Conservation (phyloP, 169 alveolate species). For the Cryptosporidium muris region DNA sequence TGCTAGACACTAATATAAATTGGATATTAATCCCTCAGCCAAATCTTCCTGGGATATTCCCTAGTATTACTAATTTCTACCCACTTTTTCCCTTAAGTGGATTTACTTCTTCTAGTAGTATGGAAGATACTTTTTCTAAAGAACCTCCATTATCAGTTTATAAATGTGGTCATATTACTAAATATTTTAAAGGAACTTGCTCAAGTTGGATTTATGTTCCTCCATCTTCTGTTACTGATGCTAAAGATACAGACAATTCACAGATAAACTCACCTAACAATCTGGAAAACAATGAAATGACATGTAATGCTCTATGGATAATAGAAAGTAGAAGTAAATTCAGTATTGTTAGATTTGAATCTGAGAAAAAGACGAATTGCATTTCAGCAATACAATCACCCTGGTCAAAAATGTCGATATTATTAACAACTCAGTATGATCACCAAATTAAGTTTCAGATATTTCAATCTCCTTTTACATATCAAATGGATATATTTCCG, state of each 20-base stretch:
- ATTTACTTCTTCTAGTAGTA: slow-evolving; percentile 2
- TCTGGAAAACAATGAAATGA: neutral
- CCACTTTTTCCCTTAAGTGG: slow-evolving; percentile 12
- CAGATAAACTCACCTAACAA: neutral
- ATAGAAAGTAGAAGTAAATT: slow-evolving; percentile 23
- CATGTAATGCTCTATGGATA: slow-evolving; percentile 3
- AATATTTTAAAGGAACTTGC: neutral
- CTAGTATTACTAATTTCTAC: slow-evolving; percentile 29
- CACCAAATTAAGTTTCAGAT: slow-evolving; percentile 38
- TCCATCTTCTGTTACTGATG: slow-evolving; percentile 23
- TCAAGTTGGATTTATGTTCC: slow-evolving; percentile 55
- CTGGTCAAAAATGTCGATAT: slow-evolving; percentile 42
- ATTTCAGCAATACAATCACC: slow-evolving; percentile 57
- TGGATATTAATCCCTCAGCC: slow-evolving; percentile 26
- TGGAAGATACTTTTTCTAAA: slow-evolving; percentile 21
- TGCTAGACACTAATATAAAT: too few relatives aligned
- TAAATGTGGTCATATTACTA: slow-evolving; percentile 37
- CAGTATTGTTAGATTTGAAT: slow-evolving; percentile 12
- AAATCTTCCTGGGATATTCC: neutral
- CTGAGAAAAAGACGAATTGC: slow-evolving; percentile 3
- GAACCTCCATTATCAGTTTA: slow-evolving; percentile 51
- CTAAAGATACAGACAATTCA: neutral
- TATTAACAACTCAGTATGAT: slow-evolving; percentile 7
- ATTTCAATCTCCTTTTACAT: neutral
- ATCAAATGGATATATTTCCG: too few relatives aligned